Base-by-base conservation (phyloP, 257 asterid species). In the Gynochthodes officinalis region DNA sequence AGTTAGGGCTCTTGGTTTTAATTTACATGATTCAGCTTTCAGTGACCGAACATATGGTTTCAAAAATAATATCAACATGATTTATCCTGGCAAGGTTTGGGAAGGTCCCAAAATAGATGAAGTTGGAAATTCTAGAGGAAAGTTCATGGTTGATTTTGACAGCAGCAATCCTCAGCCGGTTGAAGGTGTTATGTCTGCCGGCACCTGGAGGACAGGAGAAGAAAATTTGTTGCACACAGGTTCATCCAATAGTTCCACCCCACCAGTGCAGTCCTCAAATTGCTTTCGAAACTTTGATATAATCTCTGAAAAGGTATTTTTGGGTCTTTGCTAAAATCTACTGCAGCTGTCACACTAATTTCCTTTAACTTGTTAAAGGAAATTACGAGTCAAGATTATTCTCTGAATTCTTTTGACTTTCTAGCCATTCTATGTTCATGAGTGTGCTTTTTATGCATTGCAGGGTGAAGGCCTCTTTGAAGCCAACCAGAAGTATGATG, bases 261-360 rank as follows among this genome's bases (percentile, higher is more conserved):
- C 83, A 11, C 82, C 77, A 70, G 79, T 76, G 55, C 86, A 80
- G 54, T 64, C 92, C 46, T 73, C 96, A 68, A 84, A 78, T 54
- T 82, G 72, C 83, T 88, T 86, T 73, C 82, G 63, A 72, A 67
- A 80, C 74, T 85, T 80, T 15, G 86, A 81, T 77, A 82, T 85
- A 46, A 73, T 84, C 72, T 80, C 90, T 48, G 81, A 84, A 76
- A 85, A 88, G 96, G 97, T 92, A 83, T 62, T 61, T 63, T 15
- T 28, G 23, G 11, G 19, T 33, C 9, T 75, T 33, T 66, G 19
- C 25, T 44, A 18, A 37, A 16, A 61, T 57, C 37, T 5, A 10
- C 19, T 57, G 63, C 63, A 27, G 63, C 37, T 57, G 63, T 37
- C 35, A 46, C 63, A 9, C 63, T 9, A 23, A 21, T 5, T 1